These are phyloP conservation scores for Sisymbrium irio DNA, from an alignment of 345 rosid genomes.

Conservation along the genomic window DNA sequence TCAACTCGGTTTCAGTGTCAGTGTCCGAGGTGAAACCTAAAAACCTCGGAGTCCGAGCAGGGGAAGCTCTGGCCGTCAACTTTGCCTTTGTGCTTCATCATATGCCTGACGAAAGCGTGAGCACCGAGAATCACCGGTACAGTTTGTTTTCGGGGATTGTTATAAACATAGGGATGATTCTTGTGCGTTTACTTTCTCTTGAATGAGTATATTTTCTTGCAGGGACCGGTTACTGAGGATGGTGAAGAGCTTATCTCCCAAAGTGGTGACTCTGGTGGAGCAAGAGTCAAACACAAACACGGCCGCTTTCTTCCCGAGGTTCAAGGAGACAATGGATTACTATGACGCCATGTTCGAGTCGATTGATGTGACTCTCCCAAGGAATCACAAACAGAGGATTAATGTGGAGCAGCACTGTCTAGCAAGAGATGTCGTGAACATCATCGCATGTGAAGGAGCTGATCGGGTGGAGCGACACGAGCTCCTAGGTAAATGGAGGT, in stretches of 20 bases:
- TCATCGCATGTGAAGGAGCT: conserved; percentile 85
- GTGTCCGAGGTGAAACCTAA: conserved; percentile 54
- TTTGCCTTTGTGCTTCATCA: conserved; percentile 89
- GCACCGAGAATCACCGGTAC: conserved; percentile 71
- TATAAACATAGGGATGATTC: background rate
- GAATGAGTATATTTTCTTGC: background rate
- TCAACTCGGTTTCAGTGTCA: conserved; percentile 62
- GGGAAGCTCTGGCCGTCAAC: conserved; percentile 84
- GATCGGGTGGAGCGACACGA: conserved; percentile 91
- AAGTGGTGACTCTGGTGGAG: conserved; percentile 92
- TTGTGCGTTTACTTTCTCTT: background rate
- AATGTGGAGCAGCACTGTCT: conserved; percentile 97
- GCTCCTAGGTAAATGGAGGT: conserved; percentile 85
- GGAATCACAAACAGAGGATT: conserved; percentile 79
- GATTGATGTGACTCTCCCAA: conserved; percentile 69
- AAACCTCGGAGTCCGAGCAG: conserved; percentile 48
- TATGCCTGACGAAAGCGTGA: conserved; percentile 93
- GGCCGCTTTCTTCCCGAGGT: conserved; percentile 86
- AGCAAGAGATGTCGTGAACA: conserved; percentile 88
- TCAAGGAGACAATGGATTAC: conserved; percentile 71
- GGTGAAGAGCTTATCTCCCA: conserved; percentile 77
- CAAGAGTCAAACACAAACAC: conserved; percentile 98
- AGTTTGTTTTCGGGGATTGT: background rate
- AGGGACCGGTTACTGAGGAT: conserved; percentile 76
- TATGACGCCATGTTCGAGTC: conserved; percentile 94